Conservation (phyloP, 306 rosid species). For the Echinosophora koreensis region DNA sequence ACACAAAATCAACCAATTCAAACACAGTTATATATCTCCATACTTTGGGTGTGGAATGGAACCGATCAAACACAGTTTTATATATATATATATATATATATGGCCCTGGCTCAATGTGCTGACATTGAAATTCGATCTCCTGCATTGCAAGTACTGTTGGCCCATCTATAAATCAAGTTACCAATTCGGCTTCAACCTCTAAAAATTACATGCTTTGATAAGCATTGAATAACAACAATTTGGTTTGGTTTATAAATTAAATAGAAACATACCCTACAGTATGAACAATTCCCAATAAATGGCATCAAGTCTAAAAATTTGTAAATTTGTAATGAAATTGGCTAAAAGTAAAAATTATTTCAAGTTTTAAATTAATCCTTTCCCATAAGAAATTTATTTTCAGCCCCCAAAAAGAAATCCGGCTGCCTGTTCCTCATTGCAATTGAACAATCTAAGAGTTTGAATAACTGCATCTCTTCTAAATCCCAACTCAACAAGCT, state of each 20-base stretch:
- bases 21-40: too few species aligned
- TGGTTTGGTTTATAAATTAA: constrained; percentile 35
- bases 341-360: constrained; percentile 5
- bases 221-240: constrained; percentile 14
- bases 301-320: constrained; percentile 30
- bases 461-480: constrained; percentile 82
- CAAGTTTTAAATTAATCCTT: constrained; percentile 48
- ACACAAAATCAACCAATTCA: too few species aligned
- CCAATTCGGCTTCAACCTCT: not conserved
- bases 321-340: constrained; percentile 41
- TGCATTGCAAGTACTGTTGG: not conserved
- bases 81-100: too few species aligned
- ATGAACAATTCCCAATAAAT: constrained; percentile 45
- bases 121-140: not conserved
- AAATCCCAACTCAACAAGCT: constrained; percentile 93
- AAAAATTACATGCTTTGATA: not conserved
- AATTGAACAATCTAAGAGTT: constrained; percentile 79
- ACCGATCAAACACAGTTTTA: too few species aligned
- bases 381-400: constrained; percentile 31
- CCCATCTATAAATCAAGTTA: not conserved
- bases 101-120: not conserved
- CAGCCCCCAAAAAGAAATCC: constrained; percentile 61
- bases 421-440: constrained; percentile 66
- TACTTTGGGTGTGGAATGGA: too few species aligned
- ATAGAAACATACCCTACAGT: constrained; percentile 25